These are phyloP conservation scores for Arachnomyces sp. DNA, from an alignment of 2,329 filamentous ascomycete genomes.

Conservation along the genomic window DNA sequence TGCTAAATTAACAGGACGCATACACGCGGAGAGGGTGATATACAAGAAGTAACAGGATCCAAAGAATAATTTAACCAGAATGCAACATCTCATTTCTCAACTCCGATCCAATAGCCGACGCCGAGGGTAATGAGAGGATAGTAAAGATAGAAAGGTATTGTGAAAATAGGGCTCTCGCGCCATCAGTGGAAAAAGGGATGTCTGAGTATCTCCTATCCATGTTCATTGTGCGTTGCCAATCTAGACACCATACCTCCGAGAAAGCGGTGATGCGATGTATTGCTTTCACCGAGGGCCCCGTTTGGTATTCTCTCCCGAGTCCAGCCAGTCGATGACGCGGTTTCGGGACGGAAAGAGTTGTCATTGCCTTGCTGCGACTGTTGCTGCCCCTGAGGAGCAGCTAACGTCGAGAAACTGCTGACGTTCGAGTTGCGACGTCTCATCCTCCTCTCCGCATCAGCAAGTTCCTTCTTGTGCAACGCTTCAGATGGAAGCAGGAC, in stretches of 20 bases:
- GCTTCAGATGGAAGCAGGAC: constrained; percentile 61
- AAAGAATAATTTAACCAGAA: no score
- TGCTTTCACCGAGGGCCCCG: neutral
- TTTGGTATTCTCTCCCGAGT: neutral
- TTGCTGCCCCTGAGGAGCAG: neutral
- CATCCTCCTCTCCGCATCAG: constrained; percentile 42
- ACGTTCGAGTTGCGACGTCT: constrained; percentile 31
- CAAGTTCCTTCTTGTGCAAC: constrained; percentile 53
- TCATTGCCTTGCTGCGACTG: constrained; percentile 2
- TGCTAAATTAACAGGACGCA: no score
- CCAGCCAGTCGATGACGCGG: constrained; percentile 3
- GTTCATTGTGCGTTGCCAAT: neutral
- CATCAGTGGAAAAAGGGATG: no score
- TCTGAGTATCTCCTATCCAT: neutral
- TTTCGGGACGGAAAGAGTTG: neutral
- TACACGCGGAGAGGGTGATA: no score
- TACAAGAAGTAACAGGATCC: no score
- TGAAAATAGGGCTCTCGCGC: no score
- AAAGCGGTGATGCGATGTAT: neutral
- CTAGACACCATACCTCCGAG: neutral
- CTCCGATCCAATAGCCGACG: no score
- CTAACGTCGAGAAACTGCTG: constrained; percentile 13
- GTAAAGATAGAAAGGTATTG: no score
- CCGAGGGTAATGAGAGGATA: no score
- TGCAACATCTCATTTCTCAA: no score